Conservation (phyloP, 2,329 filamentous ascomycete species). For the Paracoccidioides brasiliensis region DNA sequence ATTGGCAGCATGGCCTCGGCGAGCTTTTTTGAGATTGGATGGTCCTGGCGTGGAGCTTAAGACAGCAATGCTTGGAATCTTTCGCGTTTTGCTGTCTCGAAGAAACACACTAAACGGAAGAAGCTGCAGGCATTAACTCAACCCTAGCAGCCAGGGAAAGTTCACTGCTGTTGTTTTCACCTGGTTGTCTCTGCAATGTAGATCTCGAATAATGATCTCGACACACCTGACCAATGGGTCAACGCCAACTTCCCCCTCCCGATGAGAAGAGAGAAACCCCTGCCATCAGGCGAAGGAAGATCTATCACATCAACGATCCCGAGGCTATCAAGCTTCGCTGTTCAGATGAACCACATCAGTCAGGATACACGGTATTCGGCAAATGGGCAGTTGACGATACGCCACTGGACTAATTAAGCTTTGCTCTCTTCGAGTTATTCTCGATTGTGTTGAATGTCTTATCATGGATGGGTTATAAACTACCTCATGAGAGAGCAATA, state of each 20-base stretch:
- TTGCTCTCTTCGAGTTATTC: not conserved
- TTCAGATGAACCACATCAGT: too few relatives aligned
- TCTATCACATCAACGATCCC: not conserved
- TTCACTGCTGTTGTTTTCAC: not conserved
- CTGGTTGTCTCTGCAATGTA: not conserved
- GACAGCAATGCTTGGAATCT: not conserved
- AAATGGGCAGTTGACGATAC: not conserved
- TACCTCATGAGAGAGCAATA: not conserved
- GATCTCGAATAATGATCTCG: constrained; percentile 1
- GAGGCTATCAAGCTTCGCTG: not conserved
- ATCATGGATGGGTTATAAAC: not conserved
- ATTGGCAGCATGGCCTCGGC: not conserved
- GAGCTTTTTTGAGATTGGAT: not conserved
- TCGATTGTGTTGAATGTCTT: not conserved
- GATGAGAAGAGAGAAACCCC: not conserved
- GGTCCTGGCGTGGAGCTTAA: not conserved
- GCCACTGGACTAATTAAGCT: not conserved
- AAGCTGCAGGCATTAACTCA: not conserved
- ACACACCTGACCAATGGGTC: not conserved
- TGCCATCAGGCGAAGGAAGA: not conserved
- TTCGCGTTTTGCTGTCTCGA: not conserved
- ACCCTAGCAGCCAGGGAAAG: not conserved
- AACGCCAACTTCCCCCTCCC: not conserved
- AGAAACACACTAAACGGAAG: not conserved
- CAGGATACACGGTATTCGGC: not conserved